These are phyloP conservation scores for Datisca glomerata DNA, from an alignment of 306 rosid genomes.

Conservation along the genomic window DNA sequence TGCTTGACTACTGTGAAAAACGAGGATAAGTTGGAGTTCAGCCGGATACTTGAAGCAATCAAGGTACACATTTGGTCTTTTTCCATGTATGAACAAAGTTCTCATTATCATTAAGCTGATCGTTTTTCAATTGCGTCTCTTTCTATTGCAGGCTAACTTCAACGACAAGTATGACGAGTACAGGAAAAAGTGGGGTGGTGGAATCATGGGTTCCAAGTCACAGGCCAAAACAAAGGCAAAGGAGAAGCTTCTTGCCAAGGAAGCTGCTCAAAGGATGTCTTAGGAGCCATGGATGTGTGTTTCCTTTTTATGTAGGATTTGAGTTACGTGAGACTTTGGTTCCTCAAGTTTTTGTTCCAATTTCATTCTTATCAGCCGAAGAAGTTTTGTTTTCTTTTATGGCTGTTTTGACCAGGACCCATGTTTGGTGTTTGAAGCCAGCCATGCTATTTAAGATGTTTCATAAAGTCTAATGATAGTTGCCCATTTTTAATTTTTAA, in stretches of 20 bases:
- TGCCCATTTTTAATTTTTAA: too few relatives aligned
- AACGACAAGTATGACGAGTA: slow-evolving; percentile 71
- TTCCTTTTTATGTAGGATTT: background rate
- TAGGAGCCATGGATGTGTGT: slow-evolving; percentile 1
- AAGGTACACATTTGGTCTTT: slow-evolving; percentile 45
- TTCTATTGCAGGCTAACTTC: slow-evolving; percentile 59
- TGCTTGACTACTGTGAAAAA: slow-evolving; percentile 79
- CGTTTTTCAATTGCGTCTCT: background rate
- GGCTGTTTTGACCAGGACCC: background rate
- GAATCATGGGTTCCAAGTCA: slow-evolving; percentile 81
- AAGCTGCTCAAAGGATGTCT: slow-evolving; percentile 64
- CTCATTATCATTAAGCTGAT: background rate
- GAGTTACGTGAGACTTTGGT: background rate
- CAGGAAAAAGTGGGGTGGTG: slow-evolving; percentile 86
- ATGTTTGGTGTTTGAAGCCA: background rate
- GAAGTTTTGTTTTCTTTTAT: slow-evolving; percentile 9
- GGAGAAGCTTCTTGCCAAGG: slow-evolving; percentile 64
- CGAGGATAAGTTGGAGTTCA: slow-evolving; percentile 70
- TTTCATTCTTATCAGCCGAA: background rate
- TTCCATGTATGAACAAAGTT: background rate
- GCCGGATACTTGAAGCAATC: slow-evolving; percentile 62
- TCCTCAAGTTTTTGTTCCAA: background rate
- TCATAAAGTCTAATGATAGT: too few relatives aligned
- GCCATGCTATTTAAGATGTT: too few relatives aligned
- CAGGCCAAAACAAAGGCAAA: slow-evolving; percentile 73